Conservation (phyloP, 805 yeast species). For the Ogataea minuta region DNA sequence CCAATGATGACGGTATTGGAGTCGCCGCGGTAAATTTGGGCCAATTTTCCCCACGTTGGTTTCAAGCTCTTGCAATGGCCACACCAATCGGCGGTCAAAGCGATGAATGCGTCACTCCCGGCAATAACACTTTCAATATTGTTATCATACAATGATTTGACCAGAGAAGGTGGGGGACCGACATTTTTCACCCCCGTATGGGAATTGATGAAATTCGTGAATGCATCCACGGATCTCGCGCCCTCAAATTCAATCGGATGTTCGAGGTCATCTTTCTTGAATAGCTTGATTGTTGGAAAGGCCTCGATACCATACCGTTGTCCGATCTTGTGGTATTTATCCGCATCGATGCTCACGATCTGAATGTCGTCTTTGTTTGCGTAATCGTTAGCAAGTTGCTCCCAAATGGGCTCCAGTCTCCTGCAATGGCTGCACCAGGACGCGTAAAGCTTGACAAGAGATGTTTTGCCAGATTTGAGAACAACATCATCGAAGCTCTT, state of each 20-base stretch:
- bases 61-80: constrained; percentile 52
- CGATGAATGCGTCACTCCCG: constrained; percentile 47
- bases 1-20: constrained; percentile 40
- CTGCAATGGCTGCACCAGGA: constrained; percentile 75
- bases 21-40: constrained; percentile 44
- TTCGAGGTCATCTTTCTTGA: constrained; percentile 45
- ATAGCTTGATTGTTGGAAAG: constrained; percentile 63
- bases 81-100: constrained; percentile 63
- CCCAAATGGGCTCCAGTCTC: constrained; percentile 50
- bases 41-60: constrained; percentile 50
- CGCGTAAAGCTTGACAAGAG: constrained; percentile 74
- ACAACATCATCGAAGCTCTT: constrained; percentile 54
- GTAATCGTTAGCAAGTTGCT: constrained; percentile 26
- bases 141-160: constrained; percentile 30
- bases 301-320: constrained; percentile 54
- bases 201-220: constrained; percentile 47
- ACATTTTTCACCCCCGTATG: constrained; percentile 35
- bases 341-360: constrained; percentile 57
- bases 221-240: constrained; percentile 45
- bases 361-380: constrained; percentile 24
- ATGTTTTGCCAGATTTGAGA: constrained; percentile 60
- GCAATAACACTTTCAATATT: constrained; percentile 29
- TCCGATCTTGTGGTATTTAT: constrained; percentile 49
- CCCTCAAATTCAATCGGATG: constrained; percentile 59
- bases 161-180: constrained; percentile 17